These are phyloP conservation scores for Xylaria curta DNA, from an alignment of 495 filamentous ascomycete species.

Conservation along the genomic window DNA sequence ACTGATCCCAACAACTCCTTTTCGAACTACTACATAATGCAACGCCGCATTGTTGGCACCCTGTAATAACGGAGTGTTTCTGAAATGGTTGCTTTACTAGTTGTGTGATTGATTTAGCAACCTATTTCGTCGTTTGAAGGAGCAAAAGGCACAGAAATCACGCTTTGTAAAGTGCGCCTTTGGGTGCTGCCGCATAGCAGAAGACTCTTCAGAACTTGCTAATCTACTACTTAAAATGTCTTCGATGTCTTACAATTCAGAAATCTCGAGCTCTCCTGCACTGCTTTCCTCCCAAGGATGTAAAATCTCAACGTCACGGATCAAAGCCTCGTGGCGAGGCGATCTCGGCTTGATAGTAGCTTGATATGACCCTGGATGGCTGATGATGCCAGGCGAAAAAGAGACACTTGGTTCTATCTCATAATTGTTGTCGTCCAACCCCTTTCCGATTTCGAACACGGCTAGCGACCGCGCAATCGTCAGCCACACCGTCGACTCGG, in stretches of 20 bases:
- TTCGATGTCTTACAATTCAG: background rate
- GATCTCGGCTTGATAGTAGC: conserved; percentile 39
- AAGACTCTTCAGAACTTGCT: no score
- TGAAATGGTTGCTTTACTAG: no score
- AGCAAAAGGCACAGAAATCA: no score
- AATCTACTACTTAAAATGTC: no score
- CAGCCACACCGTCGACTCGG: conserved; percentile 51
- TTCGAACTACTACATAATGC: no score
- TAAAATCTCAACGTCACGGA: conserved; percentile 39
- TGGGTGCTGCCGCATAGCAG: no score
- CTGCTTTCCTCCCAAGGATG: conserved; percentile 51
- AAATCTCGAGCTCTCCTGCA: conserved; percentile 27
- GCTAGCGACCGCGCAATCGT: conserved; percentile 49
- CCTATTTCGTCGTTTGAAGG: no score
- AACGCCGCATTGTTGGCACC: no score
- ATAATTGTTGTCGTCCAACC: conserved; percentile 38
- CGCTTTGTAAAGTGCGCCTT: no score
- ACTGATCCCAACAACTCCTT: no score
- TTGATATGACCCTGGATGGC: conserved; percentile 36
- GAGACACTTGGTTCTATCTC: conserved; percentile 32
- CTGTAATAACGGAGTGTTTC: no score
- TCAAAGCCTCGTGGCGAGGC: conserved; percentile 35
- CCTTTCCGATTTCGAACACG: conserved; percentile 46
- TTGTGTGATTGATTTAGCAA: no score
- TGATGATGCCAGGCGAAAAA: conserved; percentile 40